Evolutionary conservation across 805 yeast species (phyloP), one percentile per base, ranked within the genome.

Genomic region (Saturnispora diversa): DNA sequence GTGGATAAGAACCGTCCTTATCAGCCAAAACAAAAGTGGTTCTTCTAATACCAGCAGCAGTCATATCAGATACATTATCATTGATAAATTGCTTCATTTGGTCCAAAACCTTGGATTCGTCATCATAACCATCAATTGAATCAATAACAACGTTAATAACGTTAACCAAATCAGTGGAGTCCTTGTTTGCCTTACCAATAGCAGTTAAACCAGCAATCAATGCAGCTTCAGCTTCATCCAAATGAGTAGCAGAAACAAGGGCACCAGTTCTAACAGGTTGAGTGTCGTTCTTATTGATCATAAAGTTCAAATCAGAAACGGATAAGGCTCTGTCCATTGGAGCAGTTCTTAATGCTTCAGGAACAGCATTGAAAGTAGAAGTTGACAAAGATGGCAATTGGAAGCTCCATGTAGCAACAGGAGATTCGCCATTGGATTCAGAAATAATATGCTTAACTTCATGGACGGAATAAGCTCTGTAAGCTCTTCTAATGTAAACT

Each of bases 401-500:
- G 73, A 88, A 88, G 52, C 75, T 75, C 95, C 95, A 88, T 48
- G 84, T 81, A 46, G 87, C 74, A 41, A 83, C 72, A 29, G 97
- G 94, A 31, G 66, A 64, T 7, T 69, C 73, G 19, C 62, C 51
- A 42, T 74, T 70, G 40, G 63, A 69, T 20, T 49, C 44, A 25
- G 67, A 59, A 52, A 66, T 64, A 47, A 72, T 75, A 55, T 85
- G 84, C 40, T 68, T 65, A 40, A 94, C 74, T 48, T 80, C 82
- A 41, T 84, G 80, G 46, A 92, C 80, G 30, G 86, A 80, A 66
- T 94, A 92, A 28, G 97, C 97, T 56, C 97, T 79, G 70, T 88
- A 92, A 33, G 97, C 94, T 62, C 98, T 82, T 62, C 97, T 82
- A 45, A 88, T 80, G 63, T 92, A 92, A 44, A 92, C 95, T 65